Evolutionary conservation across 441 rosid genomes (phyloP).

Genomic region (Adansonia gregorii): DNA sequence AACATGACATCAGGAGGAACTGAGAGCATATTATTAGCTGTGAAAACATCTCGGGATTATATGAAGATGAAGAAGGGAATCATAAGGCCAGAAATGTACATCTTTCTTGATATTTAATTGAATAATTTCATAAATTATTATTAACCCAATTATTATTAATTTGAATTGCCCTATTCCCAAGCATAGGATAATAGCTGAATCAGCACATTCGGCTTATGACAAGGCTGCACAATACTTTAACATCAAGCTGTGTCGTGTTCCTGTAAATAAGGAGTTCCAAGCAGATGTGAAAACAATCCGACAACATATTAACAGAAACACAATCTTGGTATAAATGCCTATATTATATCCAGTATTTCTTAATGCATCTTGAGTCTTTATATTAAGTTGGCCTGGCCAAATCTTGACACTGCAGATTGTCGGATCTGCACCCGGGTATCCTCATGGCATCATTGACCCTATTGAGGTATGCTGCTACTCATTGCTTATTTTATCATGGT

Average conservation of each 20-base stretch:
- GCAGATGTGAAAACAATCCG: slow-evolving; percentile 82
- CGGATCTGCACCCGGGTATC: slow-evolving; percentile 98
- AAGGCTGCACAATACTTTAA: slow-evolving; percentile 97
- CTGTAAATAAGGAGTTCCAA: slow-evolving; percentile 77
- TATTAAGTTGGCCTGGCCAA: slow-evolving; percentile 25
- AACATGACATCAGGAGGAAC: slow-evolving; percentile 99
- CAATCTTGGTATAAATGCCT: slow-evolving; percentile 66
- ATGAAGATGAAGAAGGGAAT: slow-evolving; percentile 90
- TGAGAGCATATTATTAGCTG: slow-evolving; percentile 88
- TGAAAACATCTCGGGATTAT: slow-evolving; percentile 93
- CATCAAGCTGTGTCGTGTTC: slow-evolving; percentile 90
- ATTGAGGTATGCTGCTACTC: slow-evolving; percentile 64
- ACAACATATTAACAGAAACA: slow-evolving; percentile 69
- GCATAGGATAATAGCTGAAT: slow-evolving; percentile 89
- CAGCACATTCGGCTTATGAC: slow-evolving; percentile 97
- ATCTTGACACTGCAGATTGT: slow-evolving; percentile 67
- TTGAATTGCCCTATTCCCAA: slow-evolving; percentile 30
- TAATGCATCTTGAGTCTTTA: not conserved
- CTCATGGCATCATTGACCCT: slow-evolving; percentile 97
- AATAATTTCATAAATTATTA: slow-evolving; percentile 19
- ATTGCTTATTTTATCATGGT: slow-evolving; percentile 8
- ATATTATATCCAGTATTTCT: slow-evolving; percentile 18
- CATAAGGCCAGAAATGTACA: slow-evolving; percentile 88
- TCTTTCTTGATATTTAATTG: slow-evolving; percentile 11
- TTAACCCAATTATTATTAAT: slow-evolving; percentile 21